Base-by-base conservation (phyloP, 441 rosid species). In the Euphorbia celastroides region DNA sequence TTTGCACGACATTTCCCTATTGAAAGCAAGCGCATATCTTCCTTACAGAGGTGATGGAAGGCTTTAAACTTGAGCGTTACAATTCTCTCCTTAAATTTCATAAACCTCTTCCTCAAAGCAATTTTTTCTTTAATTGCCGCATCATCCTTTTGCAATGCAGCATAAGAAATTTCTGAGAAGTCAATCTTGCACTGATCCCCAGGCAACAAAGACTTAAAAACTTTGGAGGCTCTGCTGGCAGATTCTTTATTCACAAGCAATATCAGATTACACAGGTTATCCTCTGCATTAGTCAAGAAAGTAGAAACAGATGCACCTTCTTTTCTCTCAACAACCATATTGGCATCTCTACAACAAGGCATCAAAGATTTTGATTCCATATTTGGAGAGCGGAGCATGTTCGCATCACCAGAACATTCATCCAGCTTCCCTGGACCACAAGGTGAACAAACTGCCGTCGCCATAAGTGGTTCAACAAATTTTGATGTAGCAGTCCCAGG, bases 31-130 rank as follows among this genome's bases (percentile, higher is more conserved):
- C 66, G 81, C 83, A 85, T 38, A 76, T 96, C 97, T 80, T 90
- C 93, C 86, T 83, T 89, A 98, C 99, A 96, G 16, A 80, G 73
- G 62, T 80, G 85, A 69, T 80, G 87, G 78, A 86, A 82, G 42
- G 83, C 91, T 80, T 84, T 96, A 78, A 81, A 90, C 83, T 90
- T 89, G 23, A 96, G 93, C 46, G 83, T 73, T 36, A 89, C 74
- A 72, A 82, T 84, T 74, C 87, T 88, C 87, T 96, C 98, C 81
- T 90, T 88, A 62, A 88, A 85, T 78, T 77, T 81, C 57, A 83
- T 62, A 65, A 77, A 74, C 62, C 56, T 74, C 75, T 78, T 81
- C 82, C 79, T 84, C 63, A 20, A 72, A 4, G 70, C 77, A 79
- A 90, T 62, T 50, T 79, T 86, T 68, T 82, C 85, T 75, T 76